Evolutionary conservation across 371 early-diverging fungal genomes (phyloP).

Genomic region (Mortierella sp.): DNA sequence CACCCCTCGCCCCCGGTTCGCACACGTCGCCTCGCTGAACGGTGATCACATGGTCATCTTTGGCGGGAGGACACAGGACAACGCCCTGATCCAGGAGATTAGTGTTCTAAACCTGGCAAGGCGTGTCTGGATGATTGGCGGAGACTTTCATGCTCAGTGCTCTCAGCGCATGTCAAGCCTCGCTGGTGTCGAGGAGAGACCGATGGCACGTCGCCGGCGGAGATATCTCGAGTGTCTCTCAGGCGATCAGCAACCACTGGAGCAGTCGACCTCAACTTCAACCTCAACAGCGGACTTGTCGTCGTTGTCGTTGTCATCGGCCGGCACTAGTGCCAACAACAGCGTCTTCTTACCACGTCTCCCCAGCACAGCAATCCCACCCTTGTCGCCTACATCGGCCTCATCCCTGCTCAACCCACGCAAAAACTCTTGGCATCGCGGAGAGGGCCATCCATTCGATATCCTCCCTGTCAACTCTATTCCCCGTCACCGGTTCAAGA

Average conservation of each 20-base stretch:
- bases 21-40: constrained; percentile 72
- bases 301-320: background rate
- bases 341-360: background rate
- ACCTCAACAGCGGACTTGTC: background rate
- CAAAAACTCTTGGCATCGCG: constrained; percentile 54
- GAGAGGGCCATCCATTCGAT: constrained; percentile 52
- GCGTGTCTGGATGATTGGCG: constrained; percentile 66
- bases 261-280: background rate
- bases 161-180: constrained; percentile 20
- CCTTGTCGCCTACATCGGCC: constrained; percentile 12
- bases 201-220: constrained; percentile 44
- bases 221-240: constrained; percentile 43
- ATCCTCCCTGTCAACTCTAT: background rate
- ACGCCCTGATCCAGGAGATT: constrained; percentile 75
- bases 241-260: constrained; percentile 5
- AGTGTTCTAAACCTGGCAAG: constrained; percentile 72
- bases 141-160: constrained; percentile 17
- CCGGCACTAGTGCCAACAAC: background rate
- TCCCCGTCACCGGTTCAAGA: constrained; percentile 30
- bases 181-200: constrained; percentile 31
- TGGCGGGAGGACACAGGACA: constrained; percentile 76
- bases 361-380: background rate
- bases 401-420: constrained; percentile 34
- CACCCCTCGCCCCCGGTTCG: constrained; percentile 72
- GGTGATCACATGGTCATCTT: constrained; percentile 71